These are phyloP conservation scores for Hypoxylon sp. DNA, from an alignment of 2,329 filamentous ascomycete genomes.

Conservation along the genomic window DNA sequence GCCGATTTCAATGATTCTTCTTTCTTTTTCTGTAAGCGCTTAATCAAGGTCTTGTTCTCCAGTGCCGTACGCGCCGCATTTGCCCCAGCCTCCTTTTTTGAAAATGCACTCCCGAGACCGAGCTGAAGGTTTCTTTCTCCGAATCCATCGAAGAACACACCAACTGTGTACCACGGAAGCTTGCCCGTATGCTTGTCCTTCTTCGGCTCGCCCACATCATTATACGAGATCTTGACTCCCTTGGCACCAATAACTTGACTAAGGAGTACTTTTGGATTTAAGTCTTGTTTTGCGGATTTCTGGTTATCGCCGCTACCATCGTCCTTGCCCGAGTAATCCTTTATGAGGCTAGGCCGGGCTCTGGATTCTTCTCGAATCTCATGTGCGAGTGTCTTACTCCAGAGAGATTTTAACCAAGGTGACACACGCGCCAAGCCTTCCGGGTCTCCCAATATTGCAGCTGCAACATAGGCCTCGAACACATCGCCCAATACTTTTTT, in stretches of 20 bases:
- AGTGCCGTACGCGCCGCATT: constrained; percentile 76
- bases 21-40: constrained; percentile 65
- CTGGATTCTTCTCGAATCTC: constrained; percentile 64
- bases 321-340: constrained; percentile 25
- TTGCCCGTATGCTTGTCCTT: constrained; percentile 67
- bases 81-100: constrained; percentile 78
- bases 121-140: constrained; percentile 75
- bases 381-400: constrained; percentile 74
- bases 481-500: constrained; percentile 87
- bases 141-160: constrained; percentile 77
- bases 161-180: constrained; percentile 73
- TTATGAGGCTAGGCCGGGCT: constrained; percentile 5
- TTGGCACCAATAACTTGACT: constrained; percentile 67
- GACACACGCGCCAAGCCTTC: constrained; percentile 73
- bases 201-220: constrained; percentile 67
- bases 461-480: constrained; percentile 92
- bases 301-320: constrained; percentile 31
- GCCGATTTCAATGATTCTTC: constrained; percentile 56
- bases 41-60: constrained; percentile 75
- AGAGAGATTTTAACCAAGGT: constrained; percentile 81
- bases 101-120: constrained; percentile 74
- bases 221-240: constrained; percentile 73
- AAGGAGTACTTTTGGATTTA: constrained; percentile 68
- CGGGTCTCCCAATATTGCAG: constrained; percentile 78
- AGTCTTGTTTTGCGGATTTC: constrained; percentile 33